These are phyloP conservation scores for Pyrenochaeta sp. DNA, from an alignment of 2,329 filamentous ascomycete species.

Conservation along the genomic window DNA sequence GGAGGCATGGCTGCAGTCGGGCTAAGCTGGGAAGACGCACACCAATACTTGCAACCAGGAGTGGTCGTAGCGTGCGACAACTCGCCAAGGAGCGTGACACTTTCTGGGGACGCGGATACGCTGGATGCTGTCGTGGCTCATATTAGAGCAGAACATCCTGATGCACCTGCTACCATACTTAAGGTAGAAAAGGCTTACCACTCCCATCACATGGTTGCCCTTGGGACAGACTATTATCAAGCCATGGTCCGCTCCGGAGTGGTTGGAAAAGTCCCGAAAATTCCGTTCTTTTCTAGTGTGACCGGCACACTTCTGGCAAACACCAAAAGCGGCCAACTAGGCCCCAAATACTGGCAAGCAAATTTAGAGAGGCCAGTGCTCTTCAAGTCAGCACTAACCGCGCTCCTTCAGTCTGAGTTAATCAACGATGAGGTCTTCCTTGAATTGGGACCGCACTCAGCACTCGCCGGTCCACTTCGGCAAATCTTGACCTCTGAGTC, in stretches of 20 bases:
- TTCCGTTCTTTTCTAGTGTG: slow-evolving; percentile 18
- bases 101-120: slow-evolving; percentile 27
- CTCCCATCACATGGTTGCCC: slow-evolving; percentile 32
- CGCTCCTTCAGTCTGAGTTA: too few relatives aligned
- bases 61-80: slow-evolving; percentile 26
- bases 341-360: slow-evolving; percentile 20
- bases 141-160: slow-evolving; percentile 28
- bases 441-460: background rate
- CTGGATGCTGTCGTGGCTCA: slow-evolving; percentile 7
- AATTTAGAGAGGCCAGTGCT: slow-evolving; percentile 22
- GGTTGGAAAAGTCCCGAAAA: background rate
- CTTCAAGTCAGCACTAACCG: slow-evolving; percentile 13
- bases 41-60: background rate
- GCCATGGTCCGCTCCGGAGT: background rate
- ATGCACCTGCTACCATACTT: slow-evolving; percentile 25
- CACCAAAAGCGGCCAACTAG: background rate
- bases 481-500: background rate
- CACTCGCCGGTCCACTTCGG: background rate
- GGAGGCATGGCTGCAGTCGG: slow-evolving; percentile 26
- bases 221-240: slow-evolving; percentile 16
- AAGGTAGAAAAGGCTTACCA: slow-evolving; percentile 40
- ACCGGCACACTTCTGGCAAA: slow-evolving; percentile 2
- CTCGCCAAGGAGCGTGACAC: slow-evolving; percentile 24
- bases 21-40: slow-evolving; percentile 4
- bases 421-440: too few relatives aligned